Conservation (phyloP, 768 basidiomycete genomes). For the Lactifluus piperatus region DNA sequence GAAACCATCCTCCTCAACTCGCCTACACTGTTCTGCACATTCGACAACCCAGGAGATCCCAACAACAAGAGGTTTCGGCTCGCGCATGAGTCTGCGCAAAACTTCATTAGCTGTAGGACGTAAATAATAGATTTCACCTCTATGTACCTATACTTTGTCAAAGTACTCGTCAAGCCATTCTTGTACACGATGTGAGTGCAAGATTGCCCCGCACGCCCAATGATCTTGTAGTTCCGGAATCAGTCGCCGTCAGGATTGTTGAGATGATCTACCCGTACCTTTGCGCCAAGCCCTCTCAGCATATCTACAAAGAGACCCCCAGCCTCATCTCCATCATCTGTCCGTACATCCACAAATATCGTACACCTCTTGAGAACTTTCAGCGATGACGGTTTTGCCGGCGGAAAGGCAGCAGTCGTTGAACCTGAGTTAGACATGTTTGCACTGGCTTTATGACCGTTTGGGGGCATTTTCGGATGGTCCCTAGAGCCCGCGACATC, state of each 20-base stretch:
- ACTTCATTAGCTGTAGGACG: not conserved
- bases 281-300: slow-evolving; percentile 71
- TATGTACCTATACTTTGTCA: slow-evolving; percentile 59
- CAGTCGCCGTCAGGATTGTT: not conserved
- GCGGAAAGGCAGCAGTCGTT: slow-evolving; percentile 26
- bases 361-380: slow-evolving; percentile 63
- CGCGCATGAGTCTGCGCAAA: slow-evolving; percentile 43
- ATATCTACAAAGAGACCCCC: slow-evolving; percentile 77
- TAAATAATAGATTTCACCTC: too few species aligned
- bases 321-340: slow-evolving; percentile 70
- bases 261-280: slow-evolving; percentile 34
- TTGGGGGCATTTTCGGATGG: slow-evolving; percentile 31
- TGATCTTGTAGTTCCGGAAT: slow-evolving; percentile 33
- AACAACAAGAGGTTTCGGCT: slow-evolving; percentile 65
- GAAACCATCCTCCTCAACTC: slow-evolving; percentile 57
- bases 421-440: slow-evolving; percentile 22
- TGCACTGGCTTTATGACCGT: slow-evolving; percentile 20
- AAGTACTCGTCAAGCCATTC: slow-evolving; percentile 67
- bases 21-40: slow-evolving; percentile 60
- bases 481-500: slow-evolving; percentile 21
- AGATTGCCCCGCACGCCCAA: slow-evolving; percentile 56
- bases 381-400: slow-evolving; percentile 24
- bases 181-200: slow-evolving; percentile 86
- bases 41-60: slow-evolving; percentile 88
- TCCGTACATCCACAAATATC: slow-evolving; percentile 78